A percentile compares a stretch with the other conserved stretches of the same genome.
phyloP scores from a whole-genome alignment of 2,329 filamentous ascomycete genomes.

The Hymenoscyphus scutula region DNA sequence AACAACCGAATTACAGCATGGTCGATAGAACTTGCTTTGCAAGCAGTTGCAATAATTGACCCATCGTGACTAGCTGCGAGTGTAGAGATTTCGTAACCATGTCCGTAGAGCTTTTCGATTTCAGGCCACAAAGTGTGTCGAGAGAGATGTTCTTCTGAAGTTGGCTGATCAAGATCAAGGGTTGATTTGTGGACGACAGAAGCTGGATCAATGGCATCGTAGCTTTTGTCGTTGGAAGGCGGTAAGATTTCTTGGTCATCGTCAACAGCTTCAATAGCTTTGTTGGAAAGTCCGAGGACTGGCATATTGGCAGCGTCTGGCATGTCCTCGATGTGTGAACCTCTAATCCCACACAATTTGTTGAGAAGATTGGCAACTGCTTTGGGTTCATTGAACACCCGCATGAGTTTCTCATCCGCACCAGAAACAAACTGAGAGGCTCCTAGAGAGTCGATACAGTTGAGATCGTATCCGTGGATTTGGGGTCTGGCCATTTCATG shows the following conservation, averaged over 20 bases:
- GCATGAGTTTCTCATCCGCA: conserved; percentile 95
- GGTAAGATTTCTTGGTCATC: conserved; percentile 48
- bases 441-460: conserved; percentile 80
- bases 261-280: conserved; percentile 67
- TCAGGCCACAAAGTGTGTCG: conserved; percentile 95
- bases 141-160: conserved; percentile 84
- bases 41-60: conserved; percentile 80
- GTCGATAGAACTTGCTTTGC: conserved; percentile 86
- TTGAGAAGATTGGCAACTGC: conserved; percentile 74
- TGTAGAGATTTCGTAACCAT: conserved; percentile 94
- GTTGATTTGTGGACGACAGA: conserved; percentile 57
- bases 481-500: conserved; percentile 95
- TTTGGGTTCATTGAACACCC: conserved; percentile 88
- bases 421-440: conserved; percentile 82
- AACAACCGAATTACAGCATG: conserved; percentile 93
- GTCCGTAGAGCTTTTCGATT: conserved; percentile 92
- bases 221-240: conserved; percentile 45
- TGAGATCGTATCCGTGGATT: conserved; percentile 97
- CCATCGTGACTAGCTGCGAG: conserved; percentile 76
- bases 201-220: conserved; percentile 54
- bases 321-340: conserved; percentile 47
- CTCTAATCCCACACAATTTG: conserved; percentile 61
- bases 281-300: conserved; percentile 92
- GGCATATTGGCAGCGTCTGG: conserved; percentile 93
- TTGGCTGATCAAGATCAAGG: conserved; percentile 69